Evolutionary conservation across 2,329 filamentous ascomycete genomes (phyloP), one percentile per base, ranked within the genome.

Genomic region (Metarhizium anisopliae): DNA sequence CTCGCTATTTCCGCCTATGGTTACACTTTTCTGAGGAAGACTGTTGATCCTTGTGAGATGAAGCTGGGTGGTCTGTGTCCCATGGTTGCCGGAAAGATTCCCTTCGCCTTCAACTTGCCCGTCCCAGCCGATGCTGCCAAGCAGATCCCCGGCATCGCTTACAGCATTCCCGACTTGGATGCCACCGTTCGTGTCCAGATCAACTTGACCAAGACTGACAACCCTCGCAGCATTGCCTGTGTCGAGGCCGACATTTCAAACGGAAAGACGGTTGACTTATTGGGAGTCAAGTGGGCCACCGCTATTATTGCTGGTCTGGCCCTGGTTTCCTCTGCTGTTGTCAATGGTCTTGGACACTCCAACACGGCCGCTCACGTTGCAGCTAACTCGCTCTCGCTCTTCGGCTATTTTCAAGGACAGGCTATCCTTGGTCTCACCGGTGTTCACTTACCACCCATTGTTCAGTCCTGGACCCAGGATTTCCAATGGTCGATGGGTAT

Each of bases 401-500:
- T 96, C 68, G 84, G 87, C 59, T 96, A 94, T 73, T 96, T 96
- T 79, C 93, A 97, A 73, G 85, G 90, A 4, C 92, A 96, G 72
- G 92, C 93, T 30, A 90, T 96, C 71, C 79, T 96, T 64, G 92
- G 92, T 60, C 86, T 96, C 72, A 89, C 86, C 54, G 83, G 87
- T 20, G 86, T 96, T 14, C 78, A 80, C 50, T 81, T 96, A 54
- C 93, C 93, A 10, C 93, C 93, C 0, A 89, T 96, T 59, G 93
- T 95, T 54, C 81, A 89, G 65, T 82, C 92, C 0, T 97, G 93
- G 93, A 96, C 92, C 2, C 92, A 96, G 74, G 93, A 96, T 73
- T 96, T 97, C 75, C 89, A 95, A 68, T 97, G 93, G 93, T 95
- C 87, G 66, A 94, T 97, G 90, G 93, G 93, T 64, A 91, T 97